Evolutionary conservation across 2,329 filamentous ascomycete species (phyloP).

Genomic region (Amesomyces nigricolor): DNA sequence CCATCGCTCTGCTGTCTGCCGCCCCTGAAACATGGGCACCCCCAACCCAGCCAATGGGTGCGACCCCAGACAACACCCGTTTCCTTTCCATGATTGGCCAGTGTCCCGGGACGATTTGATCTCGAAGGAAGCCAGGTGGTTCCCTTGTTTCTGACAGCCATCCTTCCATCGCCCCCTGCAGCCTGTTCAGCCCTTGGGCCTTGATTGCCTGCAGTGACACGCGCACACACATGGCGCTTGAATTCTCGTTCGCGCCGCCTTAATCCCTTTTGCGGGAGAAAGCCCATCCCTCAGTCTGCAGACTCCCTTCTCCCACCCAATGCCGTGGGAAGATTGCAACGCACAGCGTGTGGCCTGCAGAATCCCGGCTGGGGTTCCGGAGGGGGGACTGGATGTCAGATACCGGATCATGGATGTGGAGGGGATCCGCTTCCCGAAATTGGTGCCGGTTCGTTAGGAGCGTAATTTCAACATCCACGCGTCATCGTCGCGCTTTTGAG

Average conservation of each 20-base stretch:
- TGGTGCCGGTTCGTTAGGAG: neutral
- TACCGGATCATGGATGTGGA: constrained; percentile 3
- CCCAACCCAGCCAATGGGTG: constrained; percentile 1
- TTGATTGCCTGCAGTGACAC: neutral
- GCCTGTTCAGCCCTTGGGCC: constrained; percentile 1
- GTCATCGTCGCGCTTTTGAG: too few species aligned
- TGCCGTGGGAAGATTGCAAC: too few species aligned
- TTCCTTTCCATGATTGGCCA: constrained; percentile 3
- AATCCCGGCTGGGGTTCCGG: neutral
- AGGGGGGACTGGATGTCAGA: neutral
- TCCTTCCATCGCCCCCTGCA: neutral
- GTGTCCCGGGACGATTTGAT: neutral
- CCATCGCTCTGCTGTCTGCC: neutral
- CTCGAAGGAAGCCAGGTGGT: constrained; percentile 1
- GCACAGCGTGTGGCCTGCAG: neutral
- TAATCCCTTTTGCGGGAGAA: too few species aligned
- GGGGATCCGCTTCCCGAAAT: constrained; percentile 12
- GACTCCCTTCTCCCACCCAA: too few species aligned
- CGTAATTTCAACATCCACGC: constrained; percentile 4
- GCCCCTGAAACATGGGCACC: constrained; percentile 12
- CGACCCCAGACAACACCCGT: neutral
- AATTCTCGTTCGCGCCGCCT: too few species aligned
- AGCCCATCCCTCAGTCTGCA: too few species aligned
- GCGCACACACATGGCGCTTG: too few species aligned
- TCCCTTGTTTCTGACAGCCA: neutral